phyloP scores from a whole-genome alignment of 31 red algal species.

The Porphyra umbilicalis region DNA sequence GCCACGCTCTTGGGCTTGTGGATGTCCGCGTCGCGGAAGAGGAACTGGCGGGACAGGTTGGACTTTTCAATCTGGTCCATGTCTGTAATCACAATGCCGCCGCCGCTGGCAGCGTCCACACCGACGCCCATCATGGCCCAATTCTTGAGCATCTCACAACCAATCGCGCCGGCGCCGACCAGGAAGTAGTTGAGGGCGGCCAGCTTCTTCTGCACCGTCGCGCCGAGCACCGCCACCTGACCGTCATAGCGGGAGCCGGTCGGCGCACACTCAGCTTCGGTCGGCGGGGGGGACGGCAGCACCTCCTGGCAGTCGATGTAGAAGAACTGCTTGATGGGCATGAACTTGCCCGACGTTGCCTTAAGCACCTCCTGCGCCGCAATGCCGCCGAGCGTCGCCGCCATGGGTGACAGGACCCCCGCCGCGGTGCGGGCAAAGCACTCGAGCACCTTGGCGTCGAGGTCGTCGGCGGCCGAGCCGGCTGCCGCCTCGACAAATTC shows the following conservation, averaged over 20 bases:
- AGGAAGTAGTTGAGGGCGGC: constrained; percentile 81
- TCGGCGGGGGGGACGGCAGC: constrained; percentile 50
- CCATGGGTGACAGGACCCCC: constrained; percentile 80
- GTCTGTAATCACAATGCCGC: constrained; percentile 82
- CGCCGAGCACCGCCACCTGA: constrained; percentile 88
- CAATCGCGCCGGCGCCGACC: constrained; percentile 98
- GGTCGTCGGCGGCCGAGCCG: not conserved
- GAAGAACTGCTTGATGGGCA: constrained; percentile 91
- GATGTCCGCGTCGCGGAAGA: constrained; percentile 95
- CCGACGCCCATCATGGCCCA: constrained; percentile 98
- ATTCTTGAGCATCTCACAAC: constrained; percentile 95
- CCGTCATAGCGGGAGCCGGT: constrained; percentile 81
- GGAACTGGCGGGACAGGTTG: constrained; percentile 94
- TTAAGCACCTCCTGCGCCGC: constrained; percentile 95
- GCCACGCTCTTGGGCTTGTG: constrained; percentile 82
- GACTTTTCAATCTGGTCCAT: constrained; percentile 99
- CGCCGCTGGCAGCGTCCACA: constrained; percentile 22
- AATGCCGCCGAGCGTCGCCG: constrained; percentile 87
- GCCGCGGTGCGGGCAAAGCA: constrained; percentile 76
- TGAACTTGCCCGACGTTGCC: constrained; percentile 91
- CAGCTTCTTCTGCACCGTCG: constrained; percentile 62
- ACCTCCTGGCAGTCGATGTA: constrained; percentile 83
- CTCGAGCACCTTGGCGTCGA: constrained; percentile 53
- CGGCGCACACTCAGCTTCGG: constrained; percentile 55
- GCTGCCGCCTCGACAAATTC: constrained; percentile 23